Conservation (phyloP, 2,329 filamentous ascomycete genomes). For the Xylariaceae sp. region DNA sequence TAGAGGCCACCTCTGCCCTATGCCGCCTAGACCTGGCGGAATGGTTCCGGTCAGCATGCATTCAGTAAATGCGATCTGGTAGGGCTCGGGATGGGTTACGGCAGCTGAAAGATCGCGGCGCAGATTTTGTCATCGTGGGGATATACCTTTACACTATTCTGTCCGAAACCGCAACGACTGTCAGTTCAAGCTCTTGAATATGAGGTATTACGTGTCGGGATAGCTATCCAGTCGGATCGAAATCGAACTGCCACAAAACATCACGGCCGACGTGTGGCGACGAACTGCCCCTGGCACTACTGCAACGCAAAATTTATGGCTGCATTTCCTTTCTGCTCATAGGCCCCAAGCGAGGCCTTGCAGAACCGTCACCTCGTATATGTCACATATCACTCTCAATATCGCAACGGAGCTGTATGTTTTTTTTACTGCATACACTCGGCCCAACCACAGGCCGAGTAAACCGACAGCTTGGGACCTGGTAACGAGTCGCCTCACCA, state of each 20-base stretch:
- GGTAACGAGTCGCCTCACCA: conserved; percentile 22
- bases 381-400: conserved; percentile 31
- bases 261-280: conserved; percentile 24
- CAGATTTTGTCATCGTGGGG: conserved; percentile 8
- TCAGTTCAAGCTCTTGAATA: conserved; percentile 11
- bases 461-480: conserved; percentile 31
- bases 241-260: conserved; percentile 20
- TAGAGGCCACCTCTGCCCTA: conserved; percentile 3
- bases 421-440: conserved; percentile 14
- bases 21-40: conserved; percentile 12
- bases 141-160: conserved; percentile 6
- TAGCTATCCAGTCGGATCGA: conserved; percentile 25
- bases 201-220: conserved; percentile 24
- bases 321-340: conserved; percentile 14
- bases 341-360: conserved; percentile 25
- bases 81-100: conserved; percentile 1
- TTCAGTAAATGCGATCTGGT: conserved; percentile 6
- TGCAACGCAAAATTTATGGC: conserved; percentile 15
- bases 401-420: conserved; percentile 19
- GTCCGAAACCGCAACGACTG: conserved; percentile 21
- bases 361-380: conserved; percentile 31
- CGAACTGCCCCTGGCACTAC: conserved; percentile 27
- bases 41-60: conserved; percentile 14
- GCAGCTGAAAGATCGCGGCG: conserved; percentile 17
- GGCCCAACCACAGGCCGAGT: conserved; percentile 25